Evolutionary conservation across 2,329 filamentous ascomycete species (phyloP), one percentile per base, ranked within the genome.

Genomic region (Trichothecium roseum): DNA sequence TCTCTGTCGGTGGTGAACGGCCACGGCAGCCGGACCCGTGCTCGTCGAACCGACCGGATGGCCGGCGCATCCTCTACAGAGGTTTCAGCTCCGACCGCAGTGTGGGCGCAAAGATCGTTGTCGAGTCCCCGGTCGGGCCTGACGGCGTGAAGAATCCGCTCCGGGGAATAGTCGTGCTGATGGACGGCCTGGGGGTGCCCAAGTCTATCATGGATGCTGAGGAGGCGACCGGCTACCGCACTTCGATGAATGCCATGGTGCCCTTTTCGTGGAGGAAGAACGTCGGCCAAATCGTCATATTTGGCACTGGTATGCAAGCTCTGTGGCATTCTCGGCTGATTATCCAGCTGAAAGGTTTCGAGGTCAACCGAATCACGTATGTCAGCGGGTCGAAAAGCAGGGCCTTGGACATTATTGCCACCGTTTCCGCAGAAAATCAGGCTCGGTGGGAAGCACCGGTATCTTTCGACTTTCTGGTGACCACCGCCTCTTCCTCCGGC

Each of bases 261-360:
- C 65, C 81, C 14, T 73, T 74, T 50, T 64, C 72, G 10, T 43
- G 50, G 4, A 36, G 37, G 32, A 40, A 38, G 18, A 52, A 49
- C 0, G 40, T 48, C 14, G 38, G 42, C 17, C 45, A 44, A 1
- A 46, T 56, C 13, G 35, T 47, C 13, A 37, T 47, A 6, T 45
- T 47, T 13, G 45, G 45, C 26, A 43, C 45, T 3, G 45, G 45
- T 2, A 43, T 42, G 33, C 45, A 47, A 34, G 43, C 45, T 4
- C 78, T 78, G 52, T 84, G 79, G 79, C 78, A 82, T 47, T 70
- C 79, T 13, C 68, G 76, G 2, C 65, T 84, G 8, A 74, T 78
- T 1, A 56, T 83, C 5, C 58, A 78, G 7, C 62, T 81, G 1
- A 35, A 45, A 7, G 46, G 45, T 0, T 26, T 30, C 8, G 42